Conservation (phyloP, 306 rosid species). For the Begonia loranthoides region DNA sequence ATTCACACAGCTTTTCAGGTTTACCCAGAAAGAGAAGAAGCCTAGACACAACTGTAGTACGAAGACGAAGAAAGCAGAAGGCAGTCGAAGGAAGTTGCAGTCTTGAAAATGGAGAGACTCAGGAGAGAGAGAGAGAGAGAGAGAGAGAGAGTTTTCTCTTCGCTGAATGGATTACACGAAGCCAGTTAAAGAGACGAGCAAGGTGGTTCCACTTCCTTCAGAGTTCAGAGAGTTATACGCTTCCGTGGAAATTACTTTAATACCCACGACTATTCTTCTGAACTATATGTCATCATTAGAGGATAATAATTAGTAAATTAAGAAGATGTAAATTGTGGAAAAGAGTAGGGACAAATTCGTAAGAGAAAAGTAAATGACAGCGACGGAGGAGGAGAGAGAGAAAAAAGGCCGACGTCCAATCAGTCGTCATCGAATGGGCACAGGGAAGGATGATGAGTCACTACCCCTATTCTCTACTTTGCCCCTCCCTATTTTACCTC, state of each 20-base stretch:
- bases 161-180: background rate
- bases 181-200: too few relatives aligned
- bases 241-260: background rate
- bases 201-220: background rate
- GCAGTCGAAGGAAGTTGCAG: background rate
- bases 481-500: background rate
- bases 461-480: background rate
- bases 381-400: background rate
- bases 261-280: background rate
- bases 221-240: background rate
- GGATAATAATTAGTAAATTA: background rate
- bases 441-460: background rate
- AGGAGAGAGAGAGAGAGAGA: background rate
- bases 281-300: too few relatives aligned
- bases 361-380: background rate
- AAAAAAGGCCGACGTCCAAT: background rate
- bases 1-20: background rate
- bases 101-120: background rate
- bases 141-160: too few relatives aligned
- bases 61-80: background rate
- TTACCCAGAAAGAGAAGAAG: background rate
- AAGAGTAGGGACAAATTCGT: background rate
- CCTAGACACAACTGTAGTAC: background rate
- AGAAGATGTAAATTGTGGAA: background rate
- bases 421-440: background rate